These are phyloP conservation scores for Phaffia rhodozyma DNA, from an alignment of 1,284 basidiomycete genomes.

Conservation along the genomic window DNA sequence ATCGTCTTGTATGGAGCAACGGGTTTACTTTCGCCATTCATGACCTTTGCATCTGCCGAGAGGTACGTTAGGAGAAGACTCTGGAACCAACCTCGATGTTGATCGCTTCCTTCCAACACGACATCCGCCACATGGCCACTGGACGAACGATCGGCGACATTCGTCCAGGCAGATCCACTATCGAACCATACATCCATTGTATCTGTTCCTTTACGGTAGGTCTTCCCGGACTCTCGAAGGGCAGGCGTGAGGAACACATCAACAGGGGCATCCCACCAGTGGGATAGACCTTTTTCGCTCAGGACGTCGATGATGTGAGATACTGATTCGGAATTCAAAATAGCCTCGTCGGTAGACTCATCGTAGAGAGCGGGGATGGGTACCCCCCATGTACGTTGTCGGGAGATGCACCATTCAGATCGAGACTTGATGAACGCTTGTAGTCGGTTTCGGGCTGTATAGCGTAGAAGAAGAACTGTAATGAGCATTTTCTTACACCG, in stretches of 20 bases:
- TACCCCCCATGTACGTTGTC: constrained; percentile 95
- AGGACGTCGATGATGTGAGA: constrained; percentile 67
- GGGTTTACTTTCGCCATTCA: constrained; percentile 21
- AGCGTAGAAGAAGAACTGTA: constrained; percentile 13
- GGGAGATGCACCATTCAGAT: constrained; percentile 98
- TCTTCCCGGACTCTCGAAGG: constrained; percentile 36
- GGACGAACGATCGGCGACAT: constrained; percentile 42
- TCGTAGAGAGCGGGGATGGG: constrained; percentile 87
- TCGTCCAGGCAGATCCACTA: constrained; percentile 88
- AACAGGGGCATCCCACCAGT: constrained; percentile 87
- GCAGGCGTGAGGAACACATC: constrained; percentile 66
- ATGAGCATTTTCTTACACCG: not conserved
- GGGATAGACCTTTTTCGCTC: constrained; percentile 54
- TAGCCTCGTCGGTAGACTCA: constrained; percentile 31
- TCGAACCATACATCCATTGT: constrained; percentile 99
- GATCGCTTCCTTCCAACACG: constrained; percentile 91
- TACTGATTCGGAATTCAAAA: constrained; percentile 58
- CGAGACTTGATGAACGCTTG: constrained; percentile 73
- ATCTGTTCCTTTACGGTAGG: constrained; percentile 68
- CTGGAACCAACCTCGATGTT: constrained; percentile 99
- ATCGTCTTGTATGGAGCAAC: constrained; percentile 60
- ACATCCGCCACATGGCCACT: constrained; percentile 56
- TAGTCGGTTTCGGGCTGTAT: constrained; percentile 65
- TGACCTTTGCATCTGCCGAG: constrained; percentile 41
- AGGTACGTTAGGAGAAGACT: constrained; percentile 72